Evolutionary conservation across 2,329 filamentous ascomycete species (phyloP).

Genomic region (Colletotrichum spaethianum): DNA sequence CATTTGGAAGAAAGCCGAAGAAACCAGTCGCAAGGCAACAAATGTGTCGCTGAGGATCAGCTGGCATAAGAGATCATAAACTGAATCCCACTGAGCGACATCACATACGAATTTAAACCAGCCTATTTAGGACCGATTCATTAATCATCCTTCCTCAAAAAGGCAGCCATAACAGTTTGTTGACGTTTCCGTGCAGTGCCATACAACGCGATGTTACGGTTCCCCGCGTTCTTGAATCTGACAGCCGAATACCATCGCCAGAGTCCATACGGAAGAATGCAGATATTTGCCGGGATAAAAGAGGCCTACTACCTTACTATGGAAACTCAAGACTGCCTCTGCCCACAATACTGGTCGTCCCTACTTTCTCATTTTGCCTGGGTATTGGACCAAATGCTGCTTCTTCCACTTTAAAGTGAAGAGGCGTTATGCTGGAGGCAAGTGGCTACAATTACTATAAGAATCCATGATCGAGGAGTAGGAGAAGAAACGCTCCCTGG

Average conservation of each 20-base stretch:
- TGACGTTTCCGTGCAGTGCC: not conserved
- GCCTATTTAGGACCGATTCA: not conserved
- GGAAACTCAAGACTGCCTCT: not conserved
- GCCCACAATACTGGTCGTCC: not conserved
- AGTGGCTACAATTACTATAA: not conserved
- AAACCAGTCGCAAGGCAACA: not conserved
- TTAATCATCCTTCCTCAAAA: not conserved
- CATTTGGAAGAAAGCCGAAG: not conserved
- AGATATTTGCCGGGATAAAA: conserved; percentile 1
- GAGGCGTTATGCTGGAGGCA: not conserved
- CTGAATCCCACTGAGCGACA: too few relatives aligned
- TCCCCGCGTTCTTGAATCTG: not conserved
- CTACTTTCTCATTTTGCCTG: not conserved
- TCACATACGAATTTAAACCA: not conserved
- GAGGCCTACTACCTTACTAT: not conserved
- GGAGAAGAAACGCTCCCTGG: not conserved
- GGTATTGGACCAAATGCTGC: not conserved
- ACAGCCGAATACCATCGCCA: not conserved
- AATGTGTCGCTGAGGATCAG: not conserved
- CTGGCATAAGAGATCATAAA: not conserved
- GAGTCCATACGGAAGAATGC: conserved; percentile 8
- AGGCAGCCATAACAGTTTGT: not conserved
- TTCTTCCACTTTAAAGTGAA: not conserved
- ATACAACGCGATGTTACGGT: not conserved
- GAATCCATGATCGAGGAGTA: not conserved